phyloP scores from a whole-genome alignment of 805 yeast species.

The Candida xyloterini region DNA sequence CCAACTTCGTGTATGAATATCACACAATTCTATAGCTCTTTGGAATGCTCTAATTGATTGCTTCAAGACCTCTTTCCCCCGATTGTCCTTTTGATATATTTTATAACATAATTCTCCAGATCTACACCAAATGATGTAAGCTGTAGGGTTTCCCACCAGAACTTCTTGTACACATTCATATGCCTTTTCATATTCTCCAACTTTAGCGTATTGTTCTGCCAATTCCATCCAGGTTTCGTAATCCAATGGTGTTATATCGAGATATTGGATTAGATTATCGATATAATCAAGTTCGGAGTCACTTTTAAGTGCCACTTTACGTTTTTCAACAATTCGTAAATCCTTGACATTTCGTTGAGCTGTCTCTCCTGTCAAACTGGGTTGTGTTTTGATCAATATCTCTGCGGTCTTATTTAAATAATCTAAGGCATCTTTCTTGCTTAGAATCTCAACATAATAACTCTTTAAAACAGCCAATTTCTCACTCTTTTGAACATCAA shows the following conservation, averaged over 20 bases:
- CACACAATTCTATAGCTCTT: conserved; percentile 76
- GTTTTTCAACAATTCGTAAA: conserved; percentile 24
- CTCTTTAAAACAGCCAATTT: conserved; percentile 55
- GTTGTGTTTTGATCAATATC: conserved; percentile 2
- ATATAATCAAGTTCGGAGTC: conserved; percentile 44
- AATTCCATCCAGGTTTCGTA: conserved; percentile 76
- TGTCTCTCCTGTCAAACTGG: too few species aligned
- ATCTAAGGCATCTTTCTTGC: conserved; percentile 37
- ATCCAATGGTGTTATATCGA: conserved; percentile 72
- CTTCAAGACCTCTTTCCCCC: conserved; percentile 13
- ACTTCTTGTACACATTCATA: conserved; percentile 69
- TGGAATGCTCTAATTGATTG: conserved; percentile 47
- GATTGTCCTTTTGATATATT: conserved; percentile 8
- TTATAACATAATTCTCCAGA: conserved; percentile 52
- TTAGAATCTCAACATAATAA: conserved; percentile 52
- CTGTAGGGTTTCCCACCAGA: conserved; percentile 62
- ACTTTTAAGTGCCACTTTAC: conserved; percentile 15
- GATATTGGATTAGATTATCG: conserved; percentile 47
- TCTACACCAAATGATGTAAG: conserved; percentile 61
- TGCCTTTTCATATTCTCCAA: conserved; percentile 67
- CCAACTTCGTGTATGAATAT: conserved; percentile 61
- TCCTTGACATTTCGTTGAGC: conserved; percentile 22
- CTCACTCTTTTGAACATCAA: conserved; percentile 51
- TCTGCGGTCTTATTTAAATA: conserved; percentile 30
- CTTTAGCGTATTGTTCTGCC: conserved; percentile 55